phyloP scores from a whole-genome alignment of 2,329 filamentous ascomycete genomes.

The Phaeoacremonium minimum region DNA sequence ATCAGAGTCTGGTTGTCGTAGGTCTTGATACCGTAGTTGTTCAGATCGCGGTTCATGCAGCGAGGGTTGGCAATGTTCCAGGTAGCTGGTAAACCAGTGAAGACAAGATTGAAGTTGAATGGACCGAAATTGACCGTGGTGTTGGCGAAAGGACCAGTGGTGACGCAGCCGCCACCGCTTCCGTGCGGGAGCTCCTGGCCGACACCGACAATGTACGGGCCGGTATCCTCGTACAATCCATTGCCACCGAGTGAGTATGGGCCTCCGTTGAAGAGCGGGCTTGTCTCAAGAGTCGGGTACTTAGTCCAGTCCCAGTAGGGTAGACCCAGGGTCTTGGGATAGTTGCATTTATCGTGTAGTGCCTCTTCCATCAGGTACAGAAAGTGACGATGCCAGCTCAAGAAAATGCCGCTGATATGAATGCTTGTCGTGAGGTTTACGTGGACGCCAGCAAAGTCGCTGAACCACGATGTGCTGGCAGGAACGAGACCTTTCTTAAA shows the following conservation, averaged over 20 bases:
- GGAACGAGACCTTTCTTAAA: not conserved
- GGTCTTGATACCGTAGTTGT: not conserved
- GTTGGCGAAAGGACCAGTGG: constrained; percentile 16
- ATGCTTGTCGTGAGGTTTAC: constrained; percentile 9
- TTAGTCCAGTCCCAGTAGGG: constrained; percentile 5
- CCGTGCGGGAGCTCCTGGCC: constrained; percentile 12
- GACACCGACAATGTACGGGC: not conserved
- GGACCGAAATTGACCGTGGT: constrained; percentile 13
- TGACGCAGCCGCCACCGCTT: constrained; percentile 18
- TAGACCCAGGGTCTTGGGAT: constrained; percentile 10
- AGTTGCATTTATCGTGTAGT: constrained; percentile 3
- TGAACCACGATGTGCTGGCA: not conserved
- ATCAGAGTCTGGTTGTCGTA: constrained; percentile 10
- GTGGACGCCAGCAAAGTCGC: constrained; percentile 7
- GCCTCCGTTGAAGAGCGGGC: constrained; percentile 6
- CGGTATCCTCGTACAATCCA: constrained; percentile 1
- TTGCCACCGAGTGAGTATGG: constrained; percentile 6
- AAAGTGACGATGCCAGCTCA: constrained; percentile 3
- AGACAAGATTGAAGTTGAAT: constrained; percentile 10
- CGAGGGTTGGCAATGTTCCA: constrained; percentile 6
- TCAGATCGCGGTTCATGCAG: constrained; percentile 9
- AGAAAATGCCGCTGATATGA: constrained; percentile 5
- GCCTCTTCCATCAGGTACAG: not conserved
- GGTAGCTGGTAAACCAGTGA: constrained; percentile 9
- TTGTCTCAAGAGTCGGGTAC: constrained; percentile 4